Evolutionary conservation across 805 yeast genomes (phyloP), one percentile per base, ranked within the genome.

Genomic region (Saccharomycopsis sp.): DNA sequence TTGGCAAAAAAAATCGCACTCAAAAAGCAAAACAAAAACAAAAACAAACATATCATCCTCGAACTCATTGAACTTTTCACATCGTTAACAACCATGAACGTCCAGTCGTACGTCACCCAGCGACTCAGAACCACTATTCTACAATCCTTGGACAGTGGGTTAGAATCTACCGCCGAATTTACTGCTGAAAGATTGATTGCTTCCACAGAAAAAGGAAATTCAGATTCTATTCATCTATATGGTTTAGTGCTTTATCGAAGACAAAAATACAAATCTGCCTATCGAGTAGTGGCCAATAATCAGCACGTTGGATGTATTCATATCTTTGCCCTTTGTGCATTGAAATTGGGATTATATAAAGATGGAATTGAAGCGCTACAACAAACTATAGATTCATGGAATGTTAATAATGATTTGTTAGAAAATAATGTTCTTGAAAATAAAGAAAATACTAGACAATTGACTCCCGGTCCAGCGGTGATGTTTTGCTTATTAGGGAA

Each of bases 151-250:
- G 94, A 85, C 51, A 72, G 73, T 44, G 86, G 77, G 53, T 68
- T 82, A 45, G 61, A 72, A 34, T 61, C 66, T 12, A 81, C 88
- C 21, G 96, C 97, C 1, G 87, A 79, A 53, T 85, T 92, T 60
- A 78, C 89, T 3, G 75, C 87, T 14, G 97, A 92, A 56, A 66
- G 94, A 48, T 63, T 86, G 18, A 59, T 81, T 26, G 85, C 95
- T 2, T 70, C 74, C n/a, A 57, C 66, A 4, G 53, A 52, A 14
- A 39, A 45, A 9, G 51, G 53, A 29, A 70, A 74, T 46, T 56
- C 70, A 4, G 84, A 79, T 40, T 70, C 88, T 8, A 55, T 72
- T 3, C 82, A 85, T 56, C 61, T 87, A 30, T 77, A 82, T 53
- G 85, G 83, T 13, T 61, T 82, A 29, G 76, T 82, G 1, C 64